Evolutionary conservation across 768 basidiomycete genomes (phyloP).

Genomic region (Amanita subjunquillea): DNA sequence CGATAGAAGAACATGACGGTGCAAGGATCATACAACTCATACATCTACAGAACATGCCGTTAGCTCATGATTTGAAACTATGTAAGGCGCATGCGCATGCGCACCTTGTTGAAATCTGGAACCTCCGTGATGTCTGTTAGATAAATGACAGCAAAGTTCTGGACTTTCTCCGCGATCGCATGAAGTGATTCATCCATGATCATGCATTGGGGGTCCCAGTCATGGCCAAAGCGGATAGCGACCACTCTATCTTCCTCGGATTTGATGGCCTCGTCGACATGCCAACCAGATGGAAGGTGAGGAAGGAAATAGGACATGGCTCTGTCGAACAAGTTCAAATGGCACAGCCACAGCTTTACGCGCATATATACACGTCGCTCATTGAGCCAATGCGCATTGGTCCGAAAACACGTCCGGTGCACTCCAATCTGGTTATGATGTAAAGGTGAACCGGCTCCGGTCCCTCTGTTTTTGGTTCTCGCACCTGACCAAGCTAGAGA

Average conservation of each 20-base stretch:
- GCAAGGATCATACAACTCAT: conserved; percentile 94
- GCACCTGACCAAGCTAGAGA: no score
- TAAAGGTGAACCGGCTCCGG: no score
- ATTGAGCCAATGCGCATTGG: no score
- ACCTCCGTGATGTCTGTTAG: conserved; percentile 92
- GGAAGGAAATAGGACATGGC: conserved; percentile 85
- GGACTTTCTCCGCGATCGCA: conserved; percentile 87
- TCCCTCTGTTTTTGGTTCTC: no score
- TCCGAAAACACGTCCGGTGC: no score
- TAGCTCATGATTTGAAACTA: neutral
- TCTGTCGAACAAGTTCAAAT: neutral
- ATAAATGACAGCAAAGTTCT: conserved; percentile 98
- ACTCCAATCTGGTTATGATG: no score
- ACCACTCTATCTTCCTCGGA: conserved; percentile 96
- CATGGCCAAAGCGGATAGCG: conserved; percentile 90
- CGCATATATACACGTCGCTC: no score
- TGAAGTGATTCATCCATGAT: conserved; percentile 97
- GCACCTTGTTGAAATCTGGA: conserved; percentile 96
- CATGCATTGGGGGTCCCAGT: conserved; percentile 94
- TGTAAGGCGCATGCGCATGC: conserved; percentile 9
- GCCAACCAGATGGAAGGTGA: conserved; percentile 89
- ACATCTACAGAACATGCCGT: conserved; percentile 56
- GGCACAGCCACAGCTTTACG: no score
- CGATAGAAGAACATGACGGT: conserved; percentile 99
- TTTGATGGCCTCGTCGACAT: conserved; percentile 98